phyloP scores from a whole-genome alignment of 805 yeast genomes.

The Yamadazyma sp. region DNA sequence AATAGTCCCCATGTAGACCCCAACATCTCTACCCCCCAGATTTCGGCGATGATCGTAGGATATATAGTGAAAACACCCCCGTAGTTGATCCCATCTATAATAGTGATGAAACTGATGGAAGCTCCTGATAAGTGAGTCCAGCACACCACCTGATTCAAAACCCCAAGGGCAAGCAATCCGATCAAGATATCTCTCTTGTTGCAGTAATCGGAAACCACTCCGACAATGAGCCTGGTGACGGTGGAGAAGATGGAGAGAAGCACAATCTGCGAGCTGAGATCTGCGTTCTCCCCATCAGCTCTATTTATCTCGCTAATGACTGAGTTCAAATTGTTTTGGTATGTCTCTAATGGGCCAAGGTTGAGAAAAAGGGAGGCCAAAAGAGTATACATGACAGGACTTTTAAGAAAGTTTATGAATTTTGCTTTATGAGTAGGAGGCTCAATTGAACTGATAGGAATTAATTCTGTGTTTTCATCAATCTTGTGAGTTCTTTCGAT shows the following conservation, averaged over 20 bases:
- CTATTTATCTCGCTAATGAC: slow-evolving; percentile 45
- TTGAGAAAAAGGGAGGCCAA: slow-evolving; percentile 62
- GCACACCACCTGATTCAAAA: slow-evolving; percentile 29
- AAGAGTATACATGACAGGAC: slow-evolving; percentile 63
- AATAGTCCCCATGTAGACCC: slow-evolving; percentile 94
- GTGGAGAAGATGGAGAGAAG: slow-evolving; percentile 70
- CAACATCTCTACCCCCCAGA: slow-evolving; percentile 85
- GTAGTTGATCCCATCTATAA: slow-evolving; percentile 66
- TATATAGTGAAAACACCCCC: slow-evolving; percentile 85
- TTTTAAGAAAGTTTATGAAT: slow-evolving; percentile 43
- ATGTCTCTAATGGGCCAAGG: slow-evolving; percentile 84
- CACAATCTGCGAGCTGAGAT: slow-evolving; percentile 52
- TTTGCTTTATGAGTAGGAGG: slow-evolving; percentile 36
- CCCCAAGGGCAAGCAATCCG: slow-evolving; percentile 27
- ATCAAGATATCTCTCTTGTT: slow-evolving; percentile 28
- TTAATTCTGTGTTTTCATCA: slow-evolving; percentile 25
- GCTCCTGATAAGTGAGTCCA: slow-evolving; percentile 14
- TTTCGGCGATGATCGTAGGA: slow-evolving; percentile 78
- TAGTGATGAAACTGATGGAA: slow-evolving; percentile 31
- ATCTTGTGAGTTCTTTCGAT: slow-evolving; percentile 26
- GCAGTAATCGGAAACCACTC: slow-evolving; percentile 65
- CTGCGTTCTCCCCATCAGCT: background rate
- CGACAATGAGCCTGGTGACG: slow-evolving; percentile 61
- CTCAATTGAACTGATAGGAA: slow-evolving; percentile 36
- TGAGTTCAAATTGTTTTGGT: slow-evolving; percentile 79